These are phyloP conservation scores for Cytospora leucostoma DNA, from an alignment of 2,329 filamentous ascomycete species.

Conservation along the genomic window DNA sequence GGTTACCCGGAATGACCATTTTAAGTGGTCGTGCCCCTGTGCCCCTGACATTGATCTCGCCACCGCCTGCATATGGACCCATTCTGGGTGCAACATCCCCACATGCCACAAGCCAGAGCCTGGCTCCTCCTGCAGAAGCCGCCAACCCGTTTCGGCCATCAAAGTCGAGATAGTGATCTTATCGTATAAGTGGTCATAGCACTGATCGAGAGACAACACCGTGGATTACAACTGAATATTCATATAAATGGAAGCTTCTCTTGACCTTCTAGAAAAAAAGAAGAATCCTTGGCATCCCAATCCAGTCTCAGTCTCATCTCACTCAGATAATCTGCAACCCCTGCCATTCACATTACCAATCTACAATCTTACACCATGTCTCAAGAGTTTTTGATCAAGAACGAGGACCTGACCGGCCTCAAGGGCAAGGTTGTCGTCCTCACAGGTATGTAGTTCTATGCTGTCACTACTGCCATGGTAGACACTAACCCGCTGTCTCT, in stretches of 20 bases:
- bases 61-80: background rate
- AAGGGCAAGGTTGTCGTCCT: conserved; percentile 55
- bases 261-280: background rate
- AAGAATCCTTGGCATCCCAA: background rate
- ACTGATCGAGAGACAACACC: background rate
- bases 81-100: background rate
- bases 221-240: background rate
- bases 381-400: conserved; percentile 46
- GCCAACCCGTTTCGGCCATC: background rate
- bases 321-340: background rate
- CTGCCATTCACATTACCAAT: background rate
- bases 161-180: background rate
- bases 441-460: conserved; percentile 36
- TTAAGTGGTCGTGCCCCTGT: background rate
- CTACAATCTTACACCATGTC: conserved; percentile 20
- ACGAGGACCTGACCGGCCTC: conserved; percentile 45
- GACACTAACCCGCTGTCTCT: background rate
- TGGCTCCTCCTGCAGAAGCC: background rate
- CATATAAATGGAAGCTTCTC: background rate
- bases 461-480: background rate
- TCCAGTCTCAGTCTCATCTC: background rate
- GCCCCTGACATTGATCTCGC: background rate
- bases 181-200: background rate
- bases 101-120: background rate
- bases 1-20: background rate